Percentiles rank a stretch among this genome's conserved stretches.
These are phyloP conservation scores for Macrophomina tecta DNA, from an alignment of 2,329 filamentous ascomycete genomes.

Conservation along the genomic window DNA sequence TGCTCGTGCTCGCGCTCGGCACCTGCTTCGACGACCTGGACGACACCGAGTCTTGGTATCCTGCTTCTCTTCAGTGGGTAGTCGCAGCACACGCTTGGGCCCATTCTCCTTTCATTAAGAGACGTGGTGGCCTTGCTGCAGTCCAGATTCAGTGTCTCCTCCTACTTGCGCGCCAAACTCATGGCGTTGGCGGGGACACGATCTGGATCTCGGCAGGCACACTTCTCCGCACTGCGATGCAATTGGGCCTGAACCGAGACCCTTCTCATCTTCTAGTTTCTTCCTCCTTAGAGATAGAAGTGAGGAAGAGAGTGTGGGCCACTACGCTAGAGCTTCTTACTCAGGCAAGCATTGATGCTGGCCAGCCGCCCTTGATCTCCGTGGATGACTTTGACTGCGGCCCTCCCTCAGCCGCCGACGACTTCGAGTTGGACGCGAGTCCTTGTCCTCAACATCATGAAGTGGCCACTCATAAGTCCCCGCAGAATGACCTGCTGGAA, in stretches of 20 bases:
- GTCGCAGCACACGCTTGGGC: conserved; percentile 44
- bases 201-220: conserved; percentile 46
- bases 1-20: conserved; percentile 34
- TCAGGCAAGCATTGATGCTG: conserved; percentile 34
- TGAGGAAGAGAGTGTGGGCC: conserved; percentile 54
- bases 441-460: conserved; percentile 29
- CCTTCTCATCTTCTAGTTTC: conserved; percentile 44
- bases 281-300: conserved; percentile 45
- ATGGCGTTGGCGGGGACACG: conserved; percentile 42
- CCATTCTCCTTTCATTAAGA: conserved; percentile 41
- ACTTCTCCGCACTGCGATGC: conserved; percentile 49
- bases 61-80: conserved; percentile 29
- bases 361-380: conserved; percentile 38
- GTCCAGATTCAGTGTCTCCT: conserved; percentile 45
- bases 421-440: conserved; percentile 30
- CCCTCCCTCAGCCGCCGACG: conserved; percentile 32
- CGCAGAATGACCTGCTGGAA: conserved; percentile 33
- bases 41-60: not conserved
- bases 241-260: conserved; percentile 51
- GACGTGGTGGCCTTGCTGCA: conserved; percentile 37
- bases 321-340: conserved; percentile 51
- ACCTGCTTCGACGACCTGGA: conserved; percentile 8
- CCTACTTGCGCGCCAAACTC: conserved; percentile 42
- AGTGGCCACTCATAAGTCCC: conserved; percentile 33
- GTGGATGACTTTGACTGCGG: conserved; percentile 42